Evolutionary conservation across 2,329 filamentous ascomycete genomes (phyloP).

Genomic region (Hymenoscyphus repandus): DNA sequence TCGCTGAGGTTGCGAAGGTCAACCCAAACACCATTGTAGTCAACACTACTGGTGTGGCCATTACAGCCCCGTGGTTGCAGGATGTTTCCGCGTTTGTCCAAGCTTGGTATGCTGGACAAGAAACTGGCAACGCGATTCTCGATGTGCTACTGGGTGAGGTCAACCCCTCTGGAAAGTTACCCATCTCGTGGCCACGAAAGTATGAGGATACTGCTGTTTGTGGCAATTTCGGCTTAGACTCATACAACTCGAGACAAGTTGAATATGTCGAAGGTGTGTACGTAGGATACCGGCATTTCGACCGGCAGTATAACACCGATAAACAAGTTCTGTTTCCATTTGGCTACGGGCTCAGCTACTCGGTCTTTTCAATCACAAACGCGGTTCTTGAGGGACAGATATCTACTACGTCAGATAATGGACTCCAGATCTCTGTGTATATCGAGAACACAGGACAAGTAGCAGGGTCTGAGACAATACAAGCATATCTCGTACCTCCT

Average conservation of each 20-base stretch:
- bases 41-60: background rate
- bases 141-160: conserved; percentile 46
- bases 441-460: background rate
- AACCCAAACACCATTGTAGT: conserved; percentile 6
- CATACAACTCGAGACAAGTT: conserved; percentile 53
- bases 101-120: conserved; percentile 60
- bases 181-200: conserved; percentile 10
- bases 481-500: conserved; percentile 1
- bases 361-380: conserved; percentile 40
- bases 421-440: background rate
- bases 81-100: conserved; percentile 8
- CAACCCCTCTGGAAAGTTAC: conserved; percentile 15
- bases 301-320: conserved; percentile 39
- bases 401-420: background rate
- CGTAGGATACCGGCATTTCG: conserved; percentile 58
- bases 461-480: background rate
- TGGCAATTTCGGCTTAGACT: conserved; percentile 43
- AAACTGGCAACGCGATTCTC: conserved; percentile 58
- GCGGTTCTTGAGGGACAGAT: background rate
- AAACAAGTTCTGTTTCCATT: conserved; percentile 53
- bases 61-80: conserved; percentile 6
- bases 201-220: conserved; percentile 4
- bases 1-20: conserved; percentile 45
- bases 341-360: conserved; percentile 60
- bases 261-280: conserved; percentile 61